Percentiles rank a stretch among this genome's conserved stretches.
Conservation (phyloP, 2,329 filamentous ascomycete genomes). For the Acephala macrosclerotiorum region DNA sequence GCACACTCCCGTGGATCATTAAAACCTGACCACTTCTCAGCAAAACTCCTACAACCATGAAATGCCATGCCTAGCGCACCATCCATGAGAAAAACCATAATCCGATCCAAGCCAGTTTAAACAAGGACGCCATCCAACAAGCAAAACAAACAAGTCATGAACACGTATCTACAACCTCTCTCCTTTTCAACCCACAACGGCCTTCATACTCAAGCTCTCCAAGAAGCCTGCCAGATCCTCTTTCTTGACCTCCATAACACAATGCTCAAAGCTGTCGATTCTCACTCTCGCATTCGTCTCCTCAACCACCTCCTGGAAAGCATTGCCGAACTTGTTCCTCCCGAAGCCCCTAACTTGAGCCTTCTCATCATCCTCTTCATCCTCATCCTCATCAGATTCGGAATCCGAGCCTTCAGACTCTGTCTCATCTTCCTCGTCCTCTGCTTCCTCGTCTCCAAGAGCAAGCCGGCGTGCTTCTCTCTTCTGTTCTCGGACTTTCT, state of each 20-base stretch:
- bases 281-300: slow-evolving; percentile 90
- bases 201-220: slow-evolving; percentile 90
- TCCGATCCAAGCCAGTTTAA: neutral
- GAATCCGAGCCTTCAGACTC: slow-evolving; percentile 60
- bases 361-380: slow-evolving; percentile 62
- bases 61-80: neutral
- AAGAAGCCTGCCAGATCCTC: slow-evolving; percentile 91
- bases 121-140: slow-evolving; percentile 1
- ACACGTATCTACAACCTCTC: slow-evolving; percentile 34
- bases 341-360: slow-evolving; percentile 71
- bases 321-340: slow-evolving; percentile 89
- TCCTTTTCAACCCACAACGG: slow-evolving; percentile 68
- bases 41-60: slow-evolving; percentile 7
- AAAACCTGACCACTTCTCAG: neutral
- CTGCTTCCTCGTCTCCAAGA: slow-evolving; percentile 51
- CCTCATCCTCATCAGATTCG: slow-evolving; percentile 52
- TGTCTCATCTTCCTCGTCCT: slow-evolving; percentile 58
- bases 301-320: slow-evolving; percentile 92
- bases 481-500: slow-evolving; percentile 67
- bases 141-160: slow-evolving; percentile 27
- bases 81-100: slow-evolving; percentile 1
- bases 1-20: neutral
- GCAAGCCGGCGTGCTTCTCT: slow-evolving; percentile 62
- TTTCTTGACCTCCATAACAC: slow-evolving; percentile 96
- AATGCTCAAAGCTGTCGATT: slow-evolving; percentile 97